These are phyloP conservation scores for Xylaria castorea DNA, from an alignment of 495 filamentous ascomycete genomes.

Conservation along the genomic window DNA sequence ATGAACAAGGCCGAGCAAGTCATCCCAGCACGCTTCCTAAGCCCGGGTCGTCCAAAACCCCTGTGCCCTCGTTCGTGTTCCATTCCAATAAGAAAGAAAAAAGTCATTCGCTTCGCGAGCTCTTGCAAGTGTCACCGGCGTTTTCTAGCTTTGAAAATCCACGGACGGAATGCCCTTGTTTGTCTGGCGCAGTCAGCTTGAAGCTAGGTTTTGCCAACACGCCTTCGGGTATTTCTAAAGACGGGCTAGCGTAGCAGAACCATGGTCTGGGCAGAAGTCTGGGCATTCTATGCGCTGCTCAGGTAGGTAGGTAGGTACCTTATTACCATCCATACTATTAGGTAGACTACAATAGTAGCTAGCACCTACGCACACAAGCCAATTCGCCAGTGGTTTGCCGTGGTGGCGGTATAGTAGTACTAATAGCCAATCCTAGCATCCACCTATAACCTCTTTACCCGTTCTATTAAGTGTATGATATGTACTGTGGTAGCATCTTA, in stretches of 20 bases:
- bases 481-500: not conserved
- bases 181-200: conserved; percentile 5
- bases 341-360: not conserved
- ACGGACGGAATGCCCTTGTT: not conserved
- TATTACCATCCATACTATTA: not conserved
- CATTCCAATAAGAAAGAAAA: conserved; percentile 2
- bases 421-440: not conserved
- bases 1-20: conserved; percentile 5
- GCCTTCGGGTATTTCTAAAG: conserved; percentile 3
- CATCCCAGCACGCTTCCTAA: not conserved
- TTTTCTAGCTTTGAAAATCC: conserved; percentile 9
- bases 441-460: conserved; percentile 4
- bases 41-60: not conserved
- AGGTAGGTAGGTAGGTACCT: not conserved
- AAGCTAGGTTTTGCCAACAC: not conserved
- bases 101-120: conserved; percentile 10
- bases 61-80: conserved; percentile 10
- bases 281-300: conserved; percentile 2
- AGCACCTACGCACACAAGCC: not conserved
- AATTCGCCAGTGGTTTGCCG: not conserved
- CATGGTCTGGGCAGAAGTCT: not conserved
- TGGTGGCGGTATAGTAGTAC: not conserved
- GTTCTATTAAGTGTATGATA: not conserved
- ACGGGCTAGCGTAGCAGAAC: not conserved
- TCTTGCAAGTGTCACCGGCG: conserved; percentile 3